phyloP scores from a whole-genome alignment of 225 moss, liverwort and hornwort species.

The Physcomitrium patens region DNA sequence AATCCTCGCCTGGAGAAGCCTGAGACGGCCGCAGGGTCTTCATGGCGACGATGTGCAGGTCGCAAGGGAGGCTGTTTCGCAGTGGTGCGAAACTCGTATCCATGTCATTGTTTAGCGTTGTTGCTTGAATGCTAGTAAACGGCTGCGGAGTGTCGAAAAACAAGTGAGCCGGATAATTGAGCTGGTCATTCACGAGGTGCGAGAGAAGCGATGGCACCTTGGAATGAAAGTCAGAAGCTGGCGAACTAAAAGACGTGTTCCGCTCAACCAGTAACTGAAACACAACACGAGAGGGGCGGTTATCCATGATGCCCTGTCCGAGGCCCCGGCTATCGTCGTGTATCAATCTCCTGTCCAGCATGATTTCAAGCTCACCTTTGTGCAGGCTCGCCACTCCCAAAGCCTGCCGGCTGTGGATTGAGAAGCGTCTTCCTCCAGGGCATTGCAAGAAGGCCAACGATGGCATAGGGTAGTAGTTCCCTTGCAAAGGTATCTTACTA shows the following conservation, averaged over 20 bases:
- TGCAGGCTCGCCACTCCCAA: conserved; percentile 89
- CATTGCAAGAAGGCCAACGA: conserved; percentile 92
- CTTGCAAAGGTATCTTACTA: conserved; percentile 88
- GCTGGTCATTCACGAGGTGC: conserved; percentile 76
- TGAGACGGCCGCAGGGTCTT: conserved; percentile 59
- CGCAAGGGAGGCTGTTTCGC: conserved; percentile 65
- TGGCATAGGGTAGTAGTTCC: conserved; percentile 99
- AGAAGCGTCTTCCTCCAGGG: conserved; percentile 87
- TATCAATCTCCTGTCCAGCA: conserved; percentile 84
- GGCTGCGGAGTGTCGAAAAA: conserved; percentile 78
- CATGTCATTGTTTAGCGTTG: conserved; percentile 35
- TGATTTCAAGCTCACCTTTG: conserved; percentile 91
- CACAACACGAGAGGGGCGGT: conserved; percentile 77
- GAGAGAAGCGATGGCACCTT: conserved; percentile 82
- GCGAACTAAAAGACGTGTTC: conserved; percentile 41
- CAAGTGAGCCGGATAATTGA: conserved; percentile 83
- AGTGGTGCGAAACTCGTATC: conserved; percentile 59
- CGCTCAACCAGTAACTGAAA: conserved; percentile 84
- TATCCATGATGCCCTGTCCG: conserved; percentile 86
- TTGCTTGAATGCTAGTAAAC: conserved; percentile 50
- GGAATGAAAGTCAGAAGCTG: conserved; percentile 37
- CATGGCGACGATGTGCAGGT: conserved; percentile 82
- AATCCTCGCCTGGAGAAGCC: conserved; percentile 32
- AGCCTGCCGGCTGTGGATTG: conserved; percentile 90
- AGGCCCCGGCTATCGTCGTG: conserved; percentile 94